Evolutionary conservation across 805 yeast genomes (phyloP).

Genomic region (Spathaspora hagerdaliae): DNA sequence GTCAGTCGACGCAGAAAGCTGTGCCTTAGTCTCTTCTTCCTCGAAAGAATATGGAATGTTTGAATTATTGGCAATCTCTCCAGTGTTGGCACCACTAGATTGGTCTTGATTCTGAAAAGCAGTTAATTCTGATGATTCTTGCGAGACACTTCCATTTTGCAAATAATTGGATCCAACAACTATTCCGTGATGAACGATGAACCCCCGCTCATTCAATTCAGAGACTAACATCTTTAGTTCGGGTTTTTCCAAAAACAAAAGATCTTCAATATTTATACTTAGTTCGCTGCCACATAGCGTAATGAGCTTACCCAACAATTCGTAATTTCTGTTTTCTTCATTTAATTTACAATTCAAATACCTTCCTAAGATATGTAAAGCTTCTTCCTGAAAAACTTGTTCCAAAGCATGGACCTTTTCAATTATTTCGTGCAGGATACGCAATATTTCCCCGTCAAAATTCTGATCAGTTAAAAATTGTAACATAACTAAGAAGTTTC

Average conservation of each 20-base stretch:
- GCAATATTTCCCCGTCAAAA: slow-evolving; percentile 22
- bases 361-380: slow-evolving; percentile 11
- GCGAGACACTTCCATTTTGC: too few species aligned
- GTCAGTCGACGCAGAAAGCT: too few species aligned
- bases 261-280: neutral
- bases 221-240: neutral
- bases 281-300: neutral
- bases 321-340: neutral
- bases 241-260: neutral
- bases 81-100: too few species aligned
- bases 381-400: slow-evolving; percentile 11
- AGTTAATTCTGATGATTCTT: too few species aligned
- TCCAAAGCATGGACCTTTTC: slow-evolving; percentile 6
- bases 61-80: too few species aligned
- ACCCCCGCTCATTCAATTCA: neutral
- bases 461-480: slow-evolving; percentile 20
- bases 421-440: slow-evolving; percentile 14
- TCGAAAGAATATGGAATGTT: neutral
- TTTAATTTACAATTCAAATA: slow-evolving; percentile 6
- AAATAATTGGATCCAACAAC: too few species aligned
- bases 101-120: too few species aligned
- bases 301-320: slow-evolving; percentile 14
- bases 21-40: neutral
- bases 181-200: too few species aligned
- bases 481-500: slow-evolving; percentile 14